Evolutionary conservation across 257 asterid genomes (phyloP), one percentile per base, ranked within the genome.

Genomic region (Datura wrightii): DNA sequence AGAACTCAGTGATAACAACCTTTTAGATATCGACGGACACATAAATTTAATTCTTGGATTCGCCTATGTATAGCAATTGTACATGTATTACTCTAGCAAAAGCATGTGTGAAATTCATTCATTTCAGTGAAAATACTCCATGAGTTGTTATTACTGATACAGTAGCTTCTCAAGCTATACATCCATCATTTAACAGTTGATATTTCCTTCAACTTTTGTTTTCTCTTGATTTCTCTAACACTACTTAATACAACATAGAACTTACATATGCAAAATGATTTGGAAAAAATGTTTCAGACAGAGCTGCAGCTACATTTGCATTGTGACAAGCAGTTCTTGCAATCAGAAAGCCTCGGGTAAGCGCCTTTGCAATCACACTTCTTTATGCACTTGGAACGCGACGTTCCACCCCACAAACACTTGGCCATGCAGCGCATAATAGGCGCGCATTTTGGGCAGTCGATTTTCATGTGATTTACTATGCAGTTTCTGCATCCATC

Each of bases 341-440:
- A 95, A 53, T 94, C 97, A 3, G 86, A 62, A 16, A 91, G 83
- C 83, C 90, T 86, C 0, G 97, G 98, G 44, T 92, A 95, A 0
- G 88, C 91, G 4, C 88, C 90, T 50, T 82, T 84, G 83, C 98
- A 93, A 53, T 94, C 97, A 55, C 99, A 94, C 87, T 89, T 94
- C 89, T 93, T 92, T 66, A 46, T 65, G 52, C 99, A 95, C 11
- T 80, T 89, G 74, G 90, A 19, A 2, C 91, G 92, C 0, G 92
- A 62, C 3, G 88, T 52, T 44, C 96, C 97, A 6, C 85, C 89
- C 98, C 96, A 93, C 85, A 95, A 85, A 11, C 99, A 95, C 53
- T 65, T 79, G 10, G 93, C 92, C 97, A 91, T 90, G 92, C 99
- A 95, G 14, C 89, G 92, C 96, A 95, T 91, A 48, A 87, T 89